Evolutionary conservation across 106 monocot genomes (phyloP), one percentile per base, ranked within the genome.

Genomic region (Dendrobium huoshanense): DNA sequence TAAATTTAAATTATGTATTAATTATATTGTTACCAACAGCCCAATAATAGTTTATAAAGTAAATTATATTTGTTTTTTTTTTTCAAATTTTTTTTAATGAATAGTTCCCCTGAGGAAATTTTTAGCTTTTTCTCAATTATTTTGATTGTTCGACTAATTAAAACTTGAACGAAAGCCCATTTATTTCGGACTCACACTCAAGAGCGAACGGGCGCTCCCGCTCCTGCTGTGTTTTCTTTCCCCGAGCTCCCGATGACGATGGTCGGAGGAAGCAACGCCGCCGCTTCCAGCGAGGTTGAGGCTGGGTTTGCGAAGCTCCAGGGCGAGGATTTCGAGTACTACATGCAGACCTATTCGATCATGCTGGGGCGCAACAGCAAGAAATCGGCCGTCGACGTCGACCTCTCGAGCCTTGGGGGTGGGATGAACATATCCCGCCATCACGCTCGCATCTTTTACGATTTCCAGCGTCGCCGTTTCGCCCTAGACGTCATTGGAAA

Each of bases 321-420:
- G 55, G 93, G 93, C 5, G 90, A 90, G 83, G 93, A 93, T 79
- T 93, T 93, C 87, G 93, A 93, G 88, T 93, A 93, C 87, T 93
- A 93, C 79, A 93, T 93, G 93, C 93, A 93, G 83, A 93, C 90
- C 70, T 93, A 93, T 86, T 93, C 93, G 68, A 93, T 93, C 85
- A 80, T 93, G 19, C 87, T 93, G 41, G 90, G 93, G 18, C 90
- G 93, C 78, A 93, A 87, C 86, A 86, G 86, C 85, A 93, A 93
- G 84, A 90, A 90, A 41, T 87, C 90, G 11, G 85, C 83, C 4
- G 93, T 93, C 40, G 93, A 93, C 73, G 90, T 93, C 25, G 93
- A 93, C 85, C 90, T 93, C 51, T 75, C 93, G 20, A 83, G 83
- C 85, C 90, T 93, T 41, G 93, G 93, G 27, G 93, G 93, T 79